Evolutionary conservation across 805 yeast species (phyloP), one percentile per base, ranked within the genome.

Genomic region (Yarrowia bubula): DNA sequence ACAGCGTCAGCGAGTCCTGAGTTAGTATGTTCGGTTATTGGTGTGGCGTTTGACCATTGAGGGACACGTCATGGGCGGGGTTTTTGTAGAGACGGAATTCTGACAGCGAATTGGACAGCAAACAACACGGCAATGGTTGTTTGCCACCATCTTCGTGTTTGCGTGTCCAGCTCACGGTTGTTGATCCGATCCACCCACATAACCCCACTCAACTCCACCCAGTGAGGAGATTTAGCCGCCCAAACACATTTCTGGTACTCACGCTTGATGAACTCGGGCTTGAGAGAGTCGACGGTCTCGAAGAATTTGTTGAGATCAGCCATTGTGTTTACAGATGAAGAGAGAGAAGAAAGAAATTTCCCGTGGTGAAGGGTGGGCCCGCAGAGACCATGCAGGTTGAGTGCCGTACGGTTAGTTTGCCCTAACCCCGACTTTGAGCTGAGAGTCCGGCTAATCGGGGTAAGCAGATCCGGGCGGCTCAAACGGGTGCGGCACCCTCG

Each of bases 1-100:
- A 95, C 92, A n/a, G 98, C 98, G 60, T 87, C 81, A 47, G 86
- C 77, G 67, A 95, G 82, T 70, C 96, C 81, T 65, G 83, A 78
- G 70, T 89, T 58, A 58, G 64, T 55, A 38, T 18, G 4, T 11
- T 39, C 60, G 50, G 43, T 42, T 57, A 37, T 42, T 18, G 53
- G 31, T n/a, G 50, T 22, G 32, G 47, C 47, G 47, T 31, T 43
- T 22, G 18, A 4, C 7, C 13, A 32, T 14, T 4, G 9, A 32
- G 22, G 53, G 55, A 48, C 55, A 48, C 41, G 55, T 35, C 41
- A 33, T 13, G 51, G 2, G 22, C 8, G 18, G 51, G 22, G 37
- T 35, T 35, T 35, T 9, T 35, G 13, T 3, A 35, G 38, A 35
- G 38, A 35, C 13, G 38, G 13, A 35, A 35, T 35, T 35, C 7